Base-by-base conservation (phyloP, 1,284 basidiomycete species). In the Tilletiaria anomala region DNA sequence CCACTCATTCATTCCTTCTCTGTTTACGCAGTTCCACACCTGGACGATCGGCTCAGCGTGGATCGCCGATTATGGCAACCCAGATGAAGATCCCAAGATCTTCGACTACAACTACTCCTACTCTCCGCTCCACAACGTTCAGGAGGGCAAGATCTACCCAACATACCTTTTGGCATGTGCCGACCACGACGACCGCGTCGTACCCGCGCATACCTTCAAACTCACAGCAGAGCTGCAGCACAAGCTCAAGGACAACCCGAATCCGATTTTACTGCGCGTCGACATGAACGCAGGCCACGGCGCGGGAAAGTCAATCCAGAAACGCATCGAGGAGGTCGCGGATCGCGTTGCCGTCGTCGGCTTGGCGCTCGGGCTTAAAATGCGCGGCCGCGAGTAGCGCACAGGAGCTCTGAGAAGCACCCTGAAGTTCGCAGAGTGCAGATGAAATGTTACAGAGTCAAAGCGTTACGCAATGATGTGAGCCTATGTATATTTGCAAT, bases 21-120 rank as follows among this genome's bases (percentile, higher is more conserved):
- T n/a, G n/a, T n/a, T n/a, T n/a, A n/a, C n/a, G n/a, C n/a, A n/a
- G 43, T 63, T 65, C 51, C 47, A 53, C 23, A 8, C 47, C 6
- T 65, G 54, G 52, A 65, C 60, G 11, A 62, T 62, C 75, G 80
- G 82, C 33, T 73, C 75, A 44, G 79, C 80, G 1, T 88, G 84
- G 85, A 76, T n/a, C 72, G 2, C 75, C 16, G 84, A 86, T 66
- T 86, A 80, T 54, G 83, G 83, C n/a, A 72, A 83, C 58, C 80
- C 83, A 4, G 75, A 80, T 18, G 57, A 58, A 20, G 58, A 61
- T 34, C 50, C 55, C 0, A 45, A 45, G 32, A 50, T 54, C 35
- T 58, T 65, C 35, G 63, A 65, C 45, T 60, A 64, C 42, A 50
- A 55, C 32, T 50, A 50, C 40, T n/a, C 39, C 16, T 62, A 61